A percentile compares a stretch with the other conserved stretches of the same genome.
Conservation (phyloP, 1,284 basidiomycete species). For the Puccinia sorghi region DNA sequence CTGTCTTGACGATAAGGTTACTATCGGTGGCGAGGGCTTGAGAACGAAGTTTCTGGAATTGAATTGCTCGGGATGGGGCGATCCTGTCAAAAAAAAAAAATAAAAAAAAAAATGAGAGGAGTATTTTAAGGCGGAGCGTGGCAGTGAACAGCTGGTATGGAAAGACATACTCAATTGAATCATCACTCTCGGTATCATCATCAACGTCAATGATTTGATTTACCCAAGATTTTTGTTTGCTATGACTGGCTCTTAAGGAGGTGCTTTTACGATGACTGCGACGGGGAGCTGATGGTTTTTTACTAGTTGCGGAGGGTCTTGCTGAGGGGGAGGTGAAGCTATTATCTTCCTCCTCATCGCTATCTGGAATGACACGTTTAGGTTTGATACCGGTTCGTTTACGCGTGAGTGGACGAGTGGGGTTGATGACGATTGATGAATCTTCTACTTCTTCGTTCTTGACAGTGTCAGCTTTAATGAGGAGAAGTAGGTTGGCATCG, state of each 20-base stretch:
- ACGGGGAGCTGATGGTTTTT: not conserved
- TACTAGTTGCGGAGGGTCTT: constrained; percentile 2
- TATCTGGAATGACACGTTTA: constrained; percentile 25
- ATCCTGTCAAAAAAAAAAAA: constrained; percentile 4
- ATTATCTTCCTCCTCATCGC: constrained; percentile 6
- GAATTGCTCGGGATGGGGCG: constrained; percentile 18
- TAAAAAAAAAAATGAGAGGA: too few species aligned
- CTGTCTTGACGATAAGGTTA: not conserved
- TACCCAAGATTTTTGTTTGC: constrained; percentile 5
- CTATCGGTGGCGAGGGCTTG: constrained; percentile 1
- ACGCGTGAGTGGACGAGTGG: not conserved
- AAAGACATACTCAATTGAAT: constrained; percentile 42
- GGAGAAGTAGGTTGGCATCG: not conserved
- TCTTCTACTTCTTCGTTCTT: constrained; percentile 5
- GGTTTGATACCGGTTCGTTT: not conserved
- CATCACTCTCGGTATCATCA: constrained; percentile 32
- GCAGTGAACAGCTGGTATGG: too few species aligned
- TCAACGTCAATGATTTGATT: constrained; percentile 9
- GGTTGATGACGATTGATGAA: not conserved
- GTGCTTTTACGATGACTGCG: constrained; percentile 17
- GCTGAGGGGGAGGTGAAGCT: not conserved
- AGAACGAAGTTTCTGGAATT: constrained; percentile 26
- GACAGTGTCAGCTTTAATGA: not conserved
- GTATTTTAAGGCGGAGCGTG: too few species aligned
- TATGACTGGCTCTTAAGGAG: constrained; percentile 20